phyloP scores from a whole-genome alignment of 805 yeast species.

The Wickerhamiella cacticola region DNA sequence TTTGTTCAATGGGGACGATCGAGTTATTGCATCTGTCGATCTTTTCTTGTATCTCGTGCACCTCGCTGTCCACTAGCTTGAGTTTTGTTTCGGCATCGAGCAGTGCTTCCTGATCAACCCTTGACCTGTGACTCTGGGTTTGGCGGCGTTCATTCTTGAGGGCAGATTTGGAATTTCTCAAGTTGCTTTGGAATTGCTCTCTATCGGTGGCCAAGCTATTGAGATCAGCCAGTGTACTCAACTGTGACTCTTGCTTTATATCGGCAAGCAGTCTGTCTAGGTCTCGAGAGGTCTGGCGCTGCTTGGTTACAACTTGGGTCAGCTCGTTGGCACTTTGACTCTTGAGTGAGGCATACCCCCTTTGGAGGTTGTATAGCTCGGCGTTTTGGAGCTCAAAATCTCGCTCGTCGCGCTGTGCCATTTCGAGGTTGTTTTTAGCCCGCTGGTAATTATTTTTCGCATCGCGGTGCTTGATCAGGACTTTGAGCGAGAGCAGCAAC shows the following conservation, averaged over 20 bases:
- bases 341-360: too few species aligned
- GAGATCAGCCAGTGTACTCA: constrained; percentile 1
- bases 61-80: not conserved
- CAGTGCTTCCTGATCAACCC: constrained; percentile 4
- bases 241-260: not conserved
- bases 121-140: too few species aligned
- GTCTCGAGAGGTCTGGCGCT: not conserved
- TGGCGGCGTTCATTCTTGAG: too few species aligned
- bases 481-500: not conserved
- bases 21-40: too few species aligned
- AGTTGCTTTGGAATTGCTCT: too few species aligned
- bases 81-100: not conserved
- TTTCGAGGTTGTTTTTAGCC: constrained; percentile 3
- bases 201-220: not conserved
- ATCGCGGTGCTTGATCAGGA: not conserved
- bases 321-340: too few species aligned
- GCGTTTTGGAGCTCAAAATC: not conserved
- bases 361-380: too few species aligned
- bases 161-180: not conserved
- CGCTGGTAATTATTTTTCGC: constrained; percentile 28
- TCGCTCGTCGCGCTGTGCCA: not conserved
- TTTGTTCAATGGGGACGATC: too few species aligned
- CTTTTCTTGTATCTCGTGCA: not conserved
- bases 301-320: not conserved
- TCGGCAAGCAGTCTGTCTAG: not conserved